Percentiles rank a stretch among this genome's conserved stretches.
Conservation (phyloP, 148 eudicot species). For the Amaranthus palmeri region DNA sequence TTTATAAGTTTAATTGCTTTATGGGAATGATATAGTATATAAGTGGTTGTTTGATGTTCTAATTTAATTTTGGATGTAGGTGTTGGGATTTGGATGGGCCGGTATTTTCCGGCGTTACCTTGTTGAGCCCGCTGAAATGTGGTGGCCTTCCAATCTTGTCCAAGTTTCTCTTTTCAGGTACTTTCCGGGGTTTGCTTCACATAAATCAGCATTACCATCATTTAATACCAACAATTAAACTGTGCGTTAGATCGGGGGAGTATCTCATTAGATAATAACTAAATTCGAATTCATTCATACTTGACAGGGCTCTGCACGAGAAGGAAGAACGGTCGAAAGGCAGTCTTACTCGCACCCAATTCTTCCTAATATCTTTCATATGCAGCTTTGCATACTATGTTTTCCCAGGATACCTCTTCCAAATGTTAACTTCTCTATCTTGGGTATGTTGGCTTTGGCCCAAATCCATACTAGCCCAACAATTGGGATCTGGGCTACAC, state of each 20-base stretch:
- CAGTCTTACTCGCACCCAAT: conserved; percentile 77
- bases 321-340: conserved; percentile 74
- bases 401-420: conserved; percentile 83
- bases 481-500: conserved; percentile 77
- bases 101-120: conserved; percentile 77
- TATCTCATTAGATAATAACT: background rate
- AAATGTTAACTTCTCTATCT: conserved; percentile 86
- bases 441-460: conserved; percentile 98
- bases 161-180: conserved; percentile 96
- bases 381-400: conserved; percentile 93
- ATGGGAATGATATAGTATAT: no score
- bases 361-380: conserved; percentile 78
- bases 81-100: conserved; percentile 98
- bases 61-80: conserved; percentile 33
- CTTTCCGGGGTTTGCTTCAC: background rate
- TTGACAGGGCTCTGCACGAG: conserved; percentile 82
- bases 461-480: conserved; percentile 70
- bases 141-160: conserved; percentile 98
- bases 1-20: no score
- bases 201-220: no score
- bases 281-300: background rate
- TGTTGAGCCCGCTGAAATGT: conserved; percentile 98
- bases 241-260: no score
- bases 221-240: no score
- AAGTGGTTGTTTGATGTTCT: no score